Evolutionary conservation across 352 stramenopile genomes (phyloP).

Genomic region (Phytophthora fragariaefolia): DNA sequence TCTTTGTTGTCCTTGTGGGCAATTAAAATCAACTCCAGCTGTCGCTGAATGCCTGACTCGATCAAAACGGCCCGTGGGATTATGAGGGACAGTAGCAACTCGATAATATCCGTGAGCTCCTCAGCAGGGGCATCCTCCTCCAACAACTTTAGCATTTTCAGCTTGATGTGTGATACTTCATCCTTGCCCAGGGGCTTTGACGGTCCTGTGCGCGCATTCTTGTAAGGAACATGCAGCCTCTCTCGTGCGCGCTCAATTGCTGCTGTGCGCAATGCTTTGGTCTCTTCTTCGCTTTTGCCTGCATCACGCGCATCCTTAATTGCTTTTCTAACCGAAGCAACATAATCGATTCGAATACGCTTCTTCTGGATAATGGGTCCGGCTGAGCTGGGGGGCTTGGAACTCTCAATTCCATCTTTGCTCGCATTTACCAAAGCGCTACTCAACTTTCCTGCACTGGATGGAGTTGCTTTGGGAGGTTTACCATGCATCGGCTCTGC

Average conservation of each 20-base stretch:
- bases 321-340: conserved; percentile 83
- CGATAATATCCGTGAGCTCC: conserved; percentile 82
- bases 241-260: conserved; percentile 82
- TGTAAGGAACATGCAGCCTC: conserved; percentile 81
- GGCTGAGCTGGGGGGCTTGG: conserved; percentile 8
- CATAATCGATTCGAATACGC: conserved; percentile 86
- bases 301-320: conserved; percentile 80
- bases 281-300: conserved; percentile 81
- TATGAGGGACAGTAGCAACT: conserved; percentile 80
- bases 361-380: conserved; percentile 66
- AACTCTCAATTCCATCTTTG: conserved; percentile 35
- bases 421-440: conserved; percentile 4
- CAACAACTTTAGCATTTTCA: conserved; percentile 86
- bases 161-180: conserved; percentile 84
- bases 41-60: conserved; percentile 74
- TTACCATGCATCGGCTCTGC: conserved; percentile 54
- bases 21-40: conserved; percentile 79
- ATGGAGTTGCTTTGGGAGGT: conserved; percentile 41
- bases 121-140: conserved; percentile 84
- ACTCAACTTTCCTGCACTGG: conserved; percentile 34
- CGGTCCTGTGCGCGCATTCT: conserved; percentile 74
- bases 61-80: conserved; percentile 79
- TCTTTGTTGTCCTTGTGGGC: conserved; percentile 90
- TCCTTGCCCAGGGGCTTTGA: conserved; percentile 83
- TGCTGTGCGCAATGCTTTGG: conserved; percentile 66